Conservation (phyloP, 1,139 yeast species). For the Yamadazyma songkhlaensis region DNA sequence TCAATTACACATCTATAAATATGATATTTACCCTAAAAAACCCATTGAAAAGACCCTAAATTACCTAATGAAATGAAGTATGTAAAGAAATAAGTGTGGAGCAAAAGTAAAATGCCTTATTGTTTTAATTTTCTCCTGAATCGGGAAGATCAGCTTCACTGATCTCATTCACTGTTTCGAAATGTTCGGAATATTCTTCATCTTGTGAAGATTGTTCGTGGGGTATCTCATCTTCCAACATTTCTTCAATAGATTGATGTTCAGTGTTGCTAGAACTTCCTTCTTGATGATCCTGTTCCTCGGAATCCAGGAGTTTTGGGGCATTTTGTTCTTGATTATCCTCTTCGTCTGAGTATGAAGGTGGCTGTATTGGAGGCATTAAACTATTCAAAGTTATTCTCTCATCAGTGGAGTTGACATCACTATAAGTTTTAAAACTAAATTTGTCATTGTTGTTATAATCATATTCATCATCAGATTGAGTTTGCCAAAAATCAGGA, state of each 20-base stretch:
- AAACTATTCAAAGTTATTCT: conserved; percentile 41
- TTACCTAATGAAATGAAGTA: background rate
- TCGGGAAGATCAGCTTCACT: conserved; percentile 1
- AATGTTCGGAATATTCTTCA: conserved; percentile 2
- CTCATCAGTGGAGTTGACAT: conserved; percentile 33
- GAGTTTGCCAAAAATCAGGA: conserved; percentile 51
- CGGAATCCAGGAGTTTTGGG: no score
- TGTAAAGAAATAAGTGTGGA: no score
- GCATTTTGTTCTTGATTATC: conserved; percentile 3
- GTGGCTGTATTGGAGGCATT: conserved; percentile 32
- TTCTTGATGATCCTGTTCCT: no score
- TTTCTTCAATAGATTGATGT: no score
- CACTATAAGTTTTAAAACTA: conserved; percentile 42
- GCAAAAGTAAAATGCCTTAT: no score
- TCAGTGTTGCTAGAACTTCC: no score
- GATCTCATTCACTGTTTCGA: conserved; percentile 4
- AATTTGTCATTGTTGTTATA: conserved; percentile 27
- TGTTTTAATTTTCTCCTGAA: no score
- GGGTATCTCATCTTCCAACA: no score
- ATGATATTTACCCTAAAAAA: background rate
- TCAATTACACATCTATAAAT: no score
- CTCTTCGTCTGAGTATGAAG: conserved; percentile 25
- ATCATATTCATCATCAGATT: conserved; percentile 17
- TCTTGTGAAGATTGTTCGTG: background rate
- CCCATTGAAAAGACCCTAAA: background rate